phyloP scores from a whole-genome alignment of 768 basidiomycete genomes.

The Glaciozyma martinii region DNA sequence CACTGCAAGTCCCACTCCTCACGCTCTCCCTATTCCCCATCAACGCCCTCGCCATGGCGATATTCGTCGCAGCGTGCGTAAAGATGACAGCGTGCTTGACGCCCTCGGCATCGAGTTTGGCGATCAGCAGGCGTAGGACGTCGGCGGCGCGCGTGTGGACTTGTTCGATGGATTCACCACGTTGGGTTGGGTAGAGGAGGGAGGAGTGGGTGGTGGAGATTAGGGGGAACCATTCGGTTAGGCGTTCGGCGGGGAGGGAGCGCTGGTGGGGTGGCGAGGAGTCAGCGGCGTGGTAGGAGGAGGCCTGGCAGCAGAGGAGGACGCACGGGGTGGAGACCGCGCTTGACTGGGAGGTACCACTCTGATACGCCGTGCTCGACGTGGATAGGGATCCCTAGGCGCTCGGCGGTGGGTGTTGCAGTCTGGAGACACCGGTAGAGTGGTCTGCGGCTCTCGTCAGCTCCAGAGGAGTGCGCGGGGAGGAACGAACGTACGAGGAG shows the following conservation, averaged over 20 bases:
- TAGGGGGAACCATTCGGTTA: constrained; percentile 73
- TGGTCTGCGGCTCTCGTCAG: constrained; percentile 40
- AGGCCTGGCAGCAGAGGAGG: constrained; percentile 5
- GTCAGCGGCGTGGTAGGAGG: background rate
- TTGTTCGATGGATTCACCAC: constrained; percentile 58
- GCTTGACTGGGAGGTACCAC: constrained; percentile 30
- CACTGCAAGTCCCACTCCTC: constrained; percentile 22
- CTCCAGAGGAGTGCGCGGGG: background rate
- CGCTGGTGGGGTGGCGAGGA: background rate
- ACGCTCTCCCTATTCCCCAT: constrained; percentile 7
- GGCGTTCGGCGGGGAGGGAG: constrained; percentile 42
- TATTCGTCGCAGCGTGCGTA: constrained; percentile 51
- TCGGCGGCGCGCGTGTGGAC: constrained; percentile 55
- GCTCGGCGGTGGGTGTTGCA: constrained; percentile 53
- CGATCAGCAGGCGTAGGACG: constrained; percentile 50
- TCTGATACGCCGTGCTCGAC: constrained; percentile 61
- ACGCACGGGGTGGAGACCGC: constrained; percentile 17
- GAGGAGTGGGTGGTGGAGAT: constrained; percentile 61
- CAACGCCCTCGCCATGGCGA: constrained; percentile 9
- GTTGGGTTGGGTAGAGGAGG: constrained; percentile 61
- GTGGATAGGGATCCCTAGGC: constrained; percentile 59
- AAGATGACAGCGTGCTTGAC: constrained; percentile 10
- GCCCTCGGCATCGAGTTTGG: constrained; percentile 43
- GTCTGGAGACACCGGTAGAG: constrained; percentile 89
- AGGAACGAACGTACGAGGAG: constrained; percentile 39